Evolutionary conservation across 1,139 yeast species (phyloP).

Genomic region (Waltiozyma sp.): DNA sequence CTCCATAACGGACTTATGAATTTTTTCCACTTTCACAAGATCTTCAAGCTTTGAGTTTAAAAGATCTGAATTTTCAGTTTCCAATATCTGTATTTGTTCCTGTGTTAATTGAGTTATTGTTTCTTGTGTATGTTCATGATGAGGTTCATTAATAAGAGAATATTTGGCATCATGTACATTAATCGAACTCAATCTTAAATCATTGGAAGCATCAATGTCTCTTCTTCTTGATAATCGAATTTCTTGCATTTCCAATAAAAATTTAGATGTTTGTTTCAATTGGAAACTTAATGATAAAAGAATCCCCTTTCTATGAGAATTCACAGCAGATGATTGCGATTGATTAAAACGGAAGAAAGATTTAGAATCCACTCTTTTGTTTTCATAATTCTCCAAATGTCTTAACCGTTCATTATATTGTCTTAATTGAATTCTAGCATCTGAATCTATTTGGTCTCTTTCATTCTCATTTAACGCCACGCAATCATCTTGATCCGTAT

Average conservation of each 20-base stretch:
- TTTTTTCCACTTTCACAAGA: conserved; percentile 51
- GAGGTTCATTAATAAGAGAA: not conserved
- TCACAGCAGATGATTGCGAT: conserved; percentile 19
- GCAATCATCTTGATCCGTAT: conserved; percentile 3
- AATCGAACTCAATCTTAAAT: conserved; percentile 6
- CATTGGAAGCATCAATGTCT: conserved; percentile 12
- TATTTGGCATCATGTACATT: conserved; percentile 9
- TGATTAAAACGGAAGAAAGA: conserved; percentile 10
- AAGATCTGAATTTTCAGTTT: conserved; percentile 62
- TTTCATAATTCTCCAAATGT: conserved; percentile 39
- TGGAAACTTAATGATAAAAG: conserved; percentile 29
- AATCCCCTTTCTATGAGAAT: conserved; percentile 23
- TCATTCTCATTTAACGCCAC: conserved; percentile 30
- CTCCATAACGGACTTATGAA: conserved; percentile 74
- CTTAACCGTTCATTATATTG: conserved; percentile 39
- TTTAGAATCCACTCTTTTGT: conserved; percentile 25
- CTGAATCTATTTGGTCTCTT: conserved; percentile 45
- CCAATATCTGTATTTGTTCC: conserved; percentile 58
- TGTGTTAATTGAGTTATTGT: conserved; percentile 28
- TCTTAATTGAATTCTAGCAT: conserved; percentile 39
- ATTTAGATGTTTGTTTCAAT: conserved; percentile 26
- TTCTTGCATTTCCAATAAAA: conserved; percentile 32
- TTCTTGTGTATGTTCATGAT: conserved; percentile 1
- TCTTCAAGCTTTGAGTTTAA: conserved; percentile 54
- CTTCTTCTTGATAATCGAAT: conserved; percentile 32